These are phyloP conservation scores for Auriscalpium vulgare DNA, from an alignment of 768 basidiomycete species.

Conservation along the genomic window DNA sequence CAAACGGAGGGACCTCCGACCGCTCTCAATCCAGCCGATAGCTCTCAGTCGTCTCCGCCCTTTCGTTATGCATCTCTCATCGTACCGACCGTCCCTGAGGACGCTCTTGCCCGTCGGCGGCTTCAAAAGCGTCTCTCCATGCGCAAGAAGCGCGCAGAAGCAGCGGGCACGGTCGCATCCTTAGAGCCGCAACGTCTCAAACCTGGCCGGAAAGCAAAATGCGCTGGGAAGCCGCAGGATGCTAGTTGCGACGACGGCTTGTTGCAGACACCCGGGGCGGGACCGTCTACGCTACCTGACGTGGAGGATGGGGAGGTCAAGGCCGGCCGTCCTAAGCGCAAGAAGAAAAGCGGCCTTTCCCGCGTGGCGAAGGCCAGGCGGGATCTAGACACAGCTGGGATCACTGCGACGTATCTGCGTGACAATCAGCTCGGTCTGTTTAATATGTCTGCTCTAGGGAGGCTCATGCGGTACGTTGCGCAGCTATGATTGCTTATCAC, in stretches of 20 bases:
- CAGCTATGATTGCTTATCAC: not conserved
- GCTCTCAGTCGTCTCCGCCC: too few species aligned
- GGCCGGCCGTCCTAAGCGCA: slow-evolving; percentile 10
- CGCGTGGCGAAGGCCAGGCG: slow-evolving; percentile 37
- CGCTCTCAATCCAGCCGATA: too few species aligned
- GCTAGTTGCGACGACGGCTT: too few species aligned
- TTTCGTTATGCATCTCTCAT: too few species aligned
- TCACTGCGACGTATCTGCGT: slow-evolving; percentile 37
- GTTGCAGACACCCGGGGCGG: too few species aligned
- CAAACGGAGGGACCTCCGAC: too few species aligned
- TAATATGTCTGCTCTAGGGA: slow-evolving; percentile 30
- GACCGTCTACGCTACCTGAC: too few species aligned
- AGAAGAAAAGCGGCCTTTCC: slow-evolving; percentile 30
- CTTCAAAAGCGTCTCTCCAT: slow-evolving; percentile 59
- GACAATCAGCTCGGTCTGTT: slow-evolving; percentile 41
- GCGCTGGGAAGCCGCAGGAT: not conserved
- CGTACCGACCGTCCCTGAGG: too few species aligned
- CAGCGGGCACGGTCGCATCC: slow-evolving; percentile 28
- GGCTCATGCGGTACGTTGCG: slow-evolving; percentile 33
- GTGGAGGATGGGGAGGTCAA: slow-evolving; percentile 1
- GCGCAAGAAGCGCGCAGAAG: slow-evolving; percentile 58
- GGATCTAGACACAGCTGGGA: slow-evolving; percentile 33
- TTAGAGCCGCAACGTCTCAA: slow-evolving; percentile 27
- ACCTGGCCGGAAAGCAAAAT: slow-evolving; percentile 28
- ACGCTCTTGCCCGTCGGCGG: slow-evolving; percentile 35